Percentiles rank a stretch among this genome's conserved stretches.
Conservation (phyloP, 352 stramenopile species). For the Pythium dissotocum region DNA sequence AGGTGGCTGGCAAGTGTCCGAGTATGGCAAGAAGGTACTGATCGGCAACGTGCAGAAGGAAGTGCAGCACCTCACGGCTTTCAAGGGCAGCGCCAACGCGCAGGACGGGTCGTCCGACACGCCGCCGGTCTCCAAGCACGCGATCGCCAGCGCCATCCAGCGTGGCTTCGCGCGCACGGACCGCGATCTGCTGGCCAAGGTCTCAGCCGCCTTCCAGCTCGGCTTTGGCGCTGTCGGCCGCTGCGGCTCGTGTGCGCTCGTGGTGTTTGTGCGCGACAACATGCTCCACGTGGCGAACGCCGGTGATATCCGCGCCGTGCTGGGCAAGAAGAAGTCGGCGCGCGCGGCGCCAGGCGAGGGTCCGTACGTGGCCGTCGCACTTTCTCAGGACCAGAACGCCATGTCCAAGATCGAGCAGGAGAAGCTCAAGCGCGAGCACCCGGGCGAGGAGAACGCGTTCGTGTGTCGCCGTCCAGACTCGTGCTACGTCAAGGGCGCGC, state of each 20-base stretch:
- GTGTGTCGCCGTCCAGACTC: slow-evolving; percentile 88
- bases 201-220: slow-evolving; percentile 87
- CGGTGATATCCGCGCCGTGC: slow-evolving; percentile 81
- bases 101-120: slow-evolving; percentile 14
- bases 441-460: slow-evolving; percentile 89
- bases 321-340: slow-evolving; percentile 44
- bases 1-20: slow-evolving; percentile 92
- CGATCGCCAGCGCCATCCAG: slow-evolving; percentile 70
- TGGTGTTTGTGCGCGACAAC: slow-evolving; percentile 75
- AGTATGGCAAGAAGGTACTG: slow-evolving; percentile 82
- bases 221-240: slow-evolving; percentile 89
- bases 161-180: slow-evolving; percentile 88
- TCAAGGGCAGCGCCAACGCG: slow-evolving; percentile 20
- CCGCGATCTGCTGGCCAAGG: slow-evolving; percentile 77
- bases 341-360: slow-evolving; percentile 10
- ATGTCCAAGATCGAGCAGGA: slow-evolving; percentile 88
- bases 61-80: slow-evolving; percentile 41
- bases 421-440: slow-evolving; percentile 82
- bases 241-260: slow-evolving; percentile 86
- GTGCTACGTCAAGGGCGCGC: slow-evolving; percentile 93
- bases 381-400: slow-evolving; percentile 93
- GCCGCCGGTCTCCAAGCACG: slow-evolving; percentile 38
- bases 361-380: slow-evolving; percentile 55
- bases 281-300: slow-evolving; percentile 87
- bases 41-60: slow-evolving; percentile 82